phyloP scores from a whole-genome alignment of 1,139 yeast genomes.

The Pichia sp. region DNA sequence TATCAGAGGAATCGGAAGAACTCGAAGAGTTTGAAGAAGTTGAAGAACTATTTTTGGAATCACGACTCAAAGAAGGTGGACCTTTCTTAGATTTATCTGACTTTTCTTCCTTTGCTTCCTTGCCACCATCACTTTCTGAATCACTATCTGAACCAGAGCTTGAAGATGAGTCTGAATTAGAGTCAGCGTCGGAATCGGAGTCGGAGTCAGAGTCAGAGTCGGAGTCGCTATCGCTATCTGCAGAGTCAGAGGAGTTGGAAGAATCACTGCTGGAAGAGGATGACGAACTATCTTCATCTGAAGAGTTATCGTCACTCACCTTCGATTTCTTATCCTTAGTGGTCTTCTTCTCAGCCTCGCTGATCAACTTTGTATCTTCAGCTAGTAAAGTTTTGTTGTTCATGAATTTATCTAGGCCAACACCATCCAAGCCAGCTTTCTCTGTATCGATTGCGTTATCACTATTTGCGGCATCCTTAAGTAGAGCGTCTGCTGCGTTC shows the following conservation, averaged over 20 bases:
- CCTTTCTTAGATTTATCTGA: conserved; percentile 11
- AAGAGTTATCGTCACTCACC: conserved; percentile 8
- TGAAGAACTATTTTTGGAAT: no score
- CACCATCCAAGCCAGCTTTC: background rate
- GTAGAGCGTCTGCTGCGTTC: conserved; percentile 10
- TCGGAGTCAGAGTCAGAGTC: conserved; percentile 8
- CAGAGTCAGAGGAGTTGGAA: conserved; percentile 15
- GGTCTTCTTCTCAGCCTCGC: conserved; percentile 6
- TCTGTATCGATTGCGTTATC: conserved; percentile 6
- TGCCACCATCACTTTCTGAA: conserved; percentile 20
- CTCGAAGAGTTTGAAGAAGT: no score
- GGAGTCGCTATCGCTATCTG: background rate
- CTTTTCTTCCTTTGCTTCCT: conserved; percentile 16
- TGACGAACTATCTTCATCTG: background rate
- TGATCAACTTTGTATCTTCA: background rate
- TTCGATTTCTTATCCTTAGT: conserved; percentile 1
- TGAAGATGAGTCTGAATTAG: conserved; percentile 23
- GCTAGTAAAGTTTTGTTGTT: conserved; percentile 4
- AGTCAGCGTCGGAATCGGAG: conserved; percentile 31
- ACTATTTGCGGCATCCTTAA: conserved; percentile 8
- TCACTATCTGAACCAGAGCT: conserved; percentile 25
- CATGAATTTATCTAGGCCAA: conserved; percentile 8
- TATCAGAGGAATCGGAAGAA: conserved; percentile 30
- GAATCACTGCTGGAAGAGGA: background rate
- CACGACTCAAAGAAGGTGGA: conserved; percentile 17